Conservation (phyloP, 176 grass and related monocot genomes). For the Pharus latifolius region DNA sequence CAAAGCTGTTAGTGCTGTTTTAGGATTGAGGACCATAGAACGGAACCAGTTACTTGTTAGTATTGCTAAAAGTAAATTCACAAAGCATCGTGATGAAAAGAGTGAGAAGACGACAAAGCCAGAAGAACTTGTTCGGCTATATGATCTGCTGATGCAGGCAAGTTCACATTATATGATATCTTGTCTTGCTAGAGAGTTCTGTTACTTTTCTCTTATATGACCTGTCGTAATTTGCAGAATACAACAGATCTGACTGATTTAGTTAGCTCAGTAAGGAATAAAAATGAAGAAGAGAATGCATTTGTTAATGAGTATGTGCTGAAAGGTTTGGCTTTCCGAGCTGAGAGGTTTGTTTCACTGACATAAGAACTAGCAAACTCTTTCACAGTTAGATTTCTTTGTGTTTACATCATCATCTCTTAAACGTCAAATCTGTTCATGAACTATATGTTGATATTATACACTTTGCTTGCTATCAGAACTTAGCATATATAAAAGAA, state of each 20-base stretch:
- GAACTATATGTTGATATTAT: background rate
- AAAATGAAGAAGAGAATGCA: conserved; percentile 63
- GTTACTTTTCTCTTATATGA: conserved; percentile 8
- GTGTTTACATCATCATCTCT: background rate
- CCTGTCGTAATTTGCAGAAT: conserved; percentile 54
- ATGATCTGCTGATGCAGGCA: conserved; percentile 93
- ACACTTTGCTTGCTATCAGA: background rate
- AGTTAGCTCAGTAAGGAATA: conserved; percentile 92
- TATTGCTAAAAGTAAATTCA: conserved; percentile 97
- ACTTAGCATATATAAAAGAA: background rate
- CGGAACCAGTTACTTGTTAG: conserved; percentile 77
- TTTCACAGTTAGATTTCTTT: background rate
- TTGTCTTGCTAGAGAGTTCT: conserved; percentile 15
- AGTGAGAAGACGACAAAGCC: conserved; percentile 87
- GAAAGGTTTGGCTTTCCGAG: conserved; percentile 69
- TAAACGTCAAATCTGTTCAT: background rate
- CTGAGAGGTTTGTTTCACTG: conserved; percentile 54
- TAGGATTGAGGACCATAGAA: conserved; percentile 85
- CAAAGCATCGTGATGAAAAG: conserved; percentile 76
- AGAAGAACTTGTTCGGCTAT: conserved; percentile 95
- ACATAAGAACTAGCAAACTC: background rate
- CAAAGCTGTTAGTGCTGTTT: conserved; percentile 90
- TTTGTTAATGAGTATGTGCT: conserved; percentile 66
- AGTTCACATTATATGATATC: background rate
- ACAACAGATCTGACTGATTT: conserved; percentile 81